Evolutionary conservation across 208 protist genomes (phyloP).

Genomic region (Crithidia sp.): DNA sequence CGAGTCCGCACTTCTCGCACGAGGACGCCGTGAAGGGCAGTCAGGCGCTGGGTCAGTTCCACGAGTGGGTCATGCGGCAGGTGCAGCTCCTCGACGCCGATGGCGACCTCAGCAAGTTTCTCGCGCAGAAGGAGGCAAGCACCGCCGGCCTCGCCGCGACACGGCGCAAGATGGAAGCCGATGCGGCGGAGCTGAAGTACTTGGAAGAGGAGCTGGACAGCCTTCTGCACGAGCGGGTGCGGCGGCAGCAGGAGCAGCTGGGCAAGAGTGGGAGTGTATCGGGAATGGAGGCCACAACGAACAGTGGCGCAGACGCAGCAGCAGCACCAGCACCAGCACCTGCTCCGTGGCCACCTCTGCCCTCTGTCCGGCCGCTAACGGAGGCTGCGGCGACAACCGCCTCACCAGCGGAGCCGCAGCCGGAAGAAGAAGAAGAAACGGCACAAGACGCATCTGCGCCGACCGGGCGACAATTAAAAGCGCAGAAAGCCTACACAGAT

Average conservation of each 20-base stretch:
- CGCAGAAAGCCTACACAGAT: not conserved
- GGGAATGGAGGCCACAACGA: not conserved
- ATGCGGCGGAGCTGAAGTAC: slow-evolving; percentile 26
- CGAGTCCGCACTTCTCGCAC: slow-evolving; percentile 48
- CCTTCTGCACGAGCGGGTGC: slow-evolving; percentile 23
- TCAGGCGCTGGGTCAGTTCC: slow-evolving; percentile 51
- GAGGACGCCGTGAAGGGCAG: slow-evolving; percentile 64
- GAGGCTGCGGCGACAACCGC: too few relatives aligned
- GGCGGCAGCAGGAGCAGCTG: slow-evolving; percentile 8
- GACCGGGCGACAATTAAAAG: not conserved
- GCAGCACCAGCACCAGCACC: not conserved
- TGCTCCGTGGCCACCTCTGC: not conserved
- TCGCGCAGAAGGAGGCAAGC: slow-evolving; percentile 11
- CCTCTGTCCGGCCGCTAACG: too few relatives aligned
- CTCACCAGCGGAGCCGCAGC: too few relatives aligned
- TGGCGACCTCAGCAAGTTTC: slow-evolving; percentile 16
- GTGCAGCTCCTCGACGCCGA: slow-evolving; percentile 41
- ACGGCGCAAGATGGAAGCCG: slow-evolving; percentile 26
- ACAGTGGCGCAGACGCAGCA: not conserved
- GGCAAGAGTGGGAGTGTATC: not conserved
- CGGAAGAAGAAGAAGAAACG: too few relatives aligned
- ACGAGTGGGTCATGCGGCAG: slow-evolving; percentile 64
- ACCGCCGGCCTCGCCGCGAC: slow-evolving; percentile 14
- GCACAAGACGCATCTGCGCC: not conserved
- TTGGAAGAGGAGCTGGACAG: slow-evolving; percentile 47